Conservation (phyloP, 805 yeast species). For the Kluyveromyces wickerhamii region DNA sequence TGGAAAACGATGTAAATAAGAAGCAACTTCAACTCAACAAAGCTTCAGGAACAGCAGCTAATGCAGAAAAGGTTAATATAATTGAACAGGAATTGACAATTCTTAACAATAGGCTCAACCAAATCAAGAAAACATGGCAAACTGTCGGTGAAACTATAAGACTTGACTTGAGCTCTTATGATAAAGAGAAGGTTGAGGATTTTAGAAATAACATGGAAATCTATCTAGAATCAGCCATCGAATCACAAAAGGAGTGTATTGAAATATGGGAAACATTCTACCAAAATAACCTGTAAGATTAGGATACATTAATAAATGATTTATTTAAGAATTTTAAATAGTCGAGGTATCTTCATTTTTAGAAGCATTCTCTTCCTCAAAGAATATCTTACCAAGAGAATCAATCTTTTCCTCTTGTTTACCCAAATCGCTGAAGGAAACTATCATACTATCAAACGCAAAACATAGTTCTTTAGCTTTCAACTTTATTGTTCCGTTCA, state of each 20-base stretch:
- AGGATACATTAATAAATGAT: neutral
- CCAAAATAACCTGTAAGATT: conserved; percentile 34
- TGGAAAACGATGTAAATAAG: conserved; percentile 43
- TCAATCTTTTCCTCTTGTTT: conserved; percentile 27
- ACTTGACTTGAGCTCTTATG: conserved; percentile 58
- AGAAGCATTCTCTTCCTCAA: conserved; percentile 24
- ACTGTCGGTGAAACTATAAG: conserved; percentile 58
- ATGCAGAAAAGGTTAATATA: conserved; percentile 52
- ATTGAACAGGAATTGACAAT: conserved; percentile 53
- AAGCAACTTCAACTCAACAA: conserved; percentile 41
- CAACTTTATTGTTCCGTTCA: conserved; percentile 23
- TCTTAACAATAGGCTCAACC: conserved; percentile 44
- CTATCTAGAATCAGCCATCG: conserved; percentile 82
- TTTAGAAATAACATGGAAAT: conserved; percentile 86
- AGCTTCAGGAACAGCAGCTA: conserved; percentile 35
- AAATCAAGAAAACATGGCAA: conserved; percentile 54
- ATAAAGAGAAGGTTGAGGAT: conserved; percentile 68
- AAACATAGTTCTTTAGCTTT: conserved; percentile 34
- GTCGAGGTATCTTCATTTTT: conserved; percentile 21
- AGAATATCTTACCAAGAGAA: conserved; percentile 26
- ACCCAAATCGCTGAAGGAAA: conserved; percentile 38
- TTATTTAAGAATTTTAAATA: conserved; percentile 4
- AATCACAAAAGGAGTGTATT: conserved; percentile 85
- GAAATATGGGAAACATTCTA: conserved; percentile 88
- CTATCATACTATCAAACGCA: conserved; percentile 63